phyloP scores from a whole-genome alignment of 2,329 filamentous ascomycete genomes.

The Clonostachys rosea region DNA sequence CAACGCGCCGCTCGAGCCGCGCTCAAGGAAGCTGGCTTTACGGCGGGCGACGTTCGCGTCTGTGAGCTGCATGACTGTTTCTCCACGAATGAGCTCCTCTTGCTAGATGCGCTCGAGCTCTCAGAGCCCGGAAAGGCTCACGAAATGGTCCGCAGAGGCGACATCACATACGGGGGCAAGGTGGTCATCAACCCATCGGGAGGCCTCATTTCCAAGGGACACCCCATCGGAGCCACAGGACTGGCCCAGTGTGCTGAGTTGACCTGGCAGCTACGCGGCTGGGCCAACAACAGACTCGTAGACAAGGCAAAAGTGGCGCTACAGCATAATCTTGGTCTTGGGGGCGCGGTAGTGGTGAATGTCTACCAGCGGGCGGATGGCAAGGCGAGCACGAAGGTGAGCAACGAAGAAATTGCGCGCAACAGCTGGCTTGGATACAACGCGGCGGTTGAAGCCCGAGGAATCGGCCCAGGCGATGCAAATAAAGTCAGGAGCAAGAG shows the following conservation, averaged over 20 bases:
- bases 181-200: conserved; percentile 35
- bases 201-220: conserved; percentile 20
- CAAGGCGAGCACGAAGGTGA: conserved; percentile 23
- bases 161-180: conserved; percentile 34
- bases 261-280: conserved; percentile 30
- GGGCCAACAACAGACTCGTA: conserved; percentile 16
- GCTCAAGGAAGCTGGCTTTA: conserved; percentile 10
- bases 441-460: conserved; percentile 39
- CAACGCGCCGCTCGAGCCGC: conserved; percentile 11
- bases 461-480: conserved; percentile 77
- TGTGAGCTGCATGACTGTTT: conserved; percentile 21
- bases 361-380: conserved; percentile 15
- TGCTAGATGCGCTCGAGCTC: conserved; percentile 15
- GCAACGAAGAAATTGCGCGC: conserved; percentile 17
- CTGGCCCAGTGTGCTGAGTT: conserved; percentile 20
- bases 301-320: conserved; percentile 8
- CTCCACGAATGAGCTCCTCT: conserved; percentile 15
- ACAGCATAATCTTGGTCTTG: conserved; percentile 20
- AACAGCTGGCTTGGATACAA: not conserved
- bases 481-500: conserved; percentile 65
- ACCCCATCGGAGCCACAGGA: conserved; percentile 19
- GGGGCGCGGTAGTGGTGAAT: conserved; percentile 15
- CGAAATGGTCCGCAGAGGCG: not conserved
- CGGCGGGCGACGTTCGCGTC: conserved; percentile 11
- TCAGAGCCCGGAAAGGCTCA: conserved; percentile 1